Evolutionary conservation across 2,329 filamentous ascomycete genomes (phyloP).

Genomic region (Ramularia endophylla): DNA sequence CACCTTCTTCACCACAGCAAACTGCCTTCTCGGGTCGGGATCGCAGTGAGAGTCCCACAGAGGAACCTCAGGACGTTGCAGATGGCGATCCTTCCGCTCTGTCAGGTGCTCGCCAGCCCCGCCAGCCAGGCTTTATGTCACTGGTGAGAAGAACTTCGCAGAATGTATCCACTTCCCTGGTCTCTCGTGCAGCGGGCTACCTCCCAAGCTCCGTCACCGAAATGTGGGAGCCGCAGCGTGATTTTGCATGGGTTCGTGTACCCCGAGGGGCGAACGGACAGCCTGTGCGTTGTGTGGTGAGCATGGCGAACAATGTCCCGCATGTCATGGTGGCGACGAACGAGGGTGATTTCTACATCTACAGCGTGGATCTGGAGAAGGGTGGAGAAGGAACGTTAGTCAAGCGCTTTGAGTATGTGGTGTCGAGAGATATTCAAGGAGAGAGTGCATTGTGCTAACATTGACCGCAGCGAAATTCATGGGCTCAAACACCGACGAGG

Average conservation of each 20-base stretch:
- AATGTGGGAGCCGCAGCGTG: slow-evolving; percentile 92
- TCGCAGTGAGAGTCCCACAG: slow-evolving; percentile 38
- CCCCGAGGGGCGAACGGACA: slow-evolving; percentile 53
- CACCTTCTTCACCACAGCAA: slow-evolving; percentile 24
- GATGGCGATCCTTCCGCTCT: slow-evolving; percentile 15
- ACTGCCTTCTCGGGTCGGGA: slow-evolving; percentile 24
- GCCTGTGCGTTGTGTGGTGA: slow-evolving; percentile 83
- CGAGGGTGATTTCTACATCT: slow-evolving; percentile 91
- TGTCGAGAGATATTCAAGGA: no score
- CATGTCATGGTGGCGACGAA: slow-evolving; percentile 98
- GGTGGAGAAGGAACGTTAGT: slow-evolving; percentile 88
- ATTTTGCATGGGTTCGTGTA: slow-evolving; percentile 95
- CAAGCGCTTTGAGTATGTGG: slow-evolving; percentile 84
- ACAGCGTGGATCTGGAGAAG: slow-evolving; percentile 88
- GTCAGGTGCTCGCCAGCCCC: slow-evolving; percentile 33
- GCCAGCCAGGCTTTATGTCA: slow-evolving; percentile 75
- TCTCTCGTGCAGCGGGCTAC: slow-evolving; percentile 84
- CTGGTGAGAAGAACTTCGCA: slow-evolving; percentile 93
- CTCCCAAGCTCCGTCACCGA: slow-evolving; percentile 89
- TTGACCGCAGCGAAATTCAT: slow-evolving; percentile 26
- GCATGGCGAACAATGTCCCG: slow-evolving; percentile 89
- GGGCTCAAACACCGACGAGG: slow-evolving; percentile 25
- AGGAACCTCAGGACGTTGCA: slow-evolving; percentile 24
- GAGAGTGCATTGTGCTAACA: no score
- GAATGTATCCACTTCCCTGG: slow-evolving; percentile 82